Evolutionary conservation across 2,329 filamentous ascomycete genomes (phyloP).

Genomic region (Thermothelomyces thermophilus): DNA sequence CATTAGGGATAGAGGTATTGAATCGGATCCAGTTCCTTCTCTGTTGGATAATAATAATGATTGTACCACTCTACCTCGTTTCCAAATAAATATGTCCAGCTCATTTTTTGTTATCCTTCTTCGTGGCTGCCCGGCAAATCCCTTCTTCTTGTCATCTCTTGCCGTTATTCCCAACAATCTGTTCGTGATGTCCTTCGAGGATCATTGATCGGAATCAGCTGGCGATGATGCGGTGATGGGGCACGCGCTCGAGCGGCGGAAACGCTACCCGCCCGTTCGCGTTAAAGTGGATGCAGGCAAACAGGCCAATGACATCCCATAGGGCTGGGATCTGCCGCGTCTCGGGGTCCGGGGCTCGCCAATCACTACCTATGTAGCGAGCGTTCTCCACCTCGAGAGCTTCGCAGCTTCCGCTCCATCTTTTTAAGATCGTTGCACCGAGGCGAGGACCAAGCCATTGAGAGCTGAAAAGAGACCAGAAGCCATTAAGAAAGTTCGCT

Average conservation of each 20-base stretch:
- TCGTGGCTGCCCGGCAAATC: too few species aligned
- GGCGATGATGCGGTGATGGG: background rate
- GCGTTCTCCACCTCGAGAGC: background rate
- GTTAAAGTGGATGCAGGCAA: conserved; percentile 20
- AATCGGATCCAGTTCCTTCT: too few species aligned
- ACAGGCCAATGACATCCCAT: conserved; percentile 20
- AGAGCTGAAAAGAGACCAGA: background rate
- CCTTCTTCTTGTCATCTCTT: too few species aligned
- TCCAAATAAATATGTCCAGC: too few species aligned
- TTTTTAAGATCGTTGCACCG: background rate
- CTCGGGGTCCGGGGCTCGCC: background rate
- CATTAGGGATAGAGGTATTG: too few species aligned
- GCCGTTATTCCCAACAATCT: too few species aligned
- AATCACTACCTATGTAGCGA: background rate
- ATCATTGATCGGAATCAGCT: too few species aligned
- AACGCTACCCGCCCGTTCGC: conserved; percentile 4
- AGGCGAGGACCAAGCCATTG: background rate
- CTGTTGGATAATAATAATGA: background rate
- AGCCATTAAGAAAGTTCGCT: too few species aligned
- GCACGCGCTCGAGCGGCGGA: background rate
- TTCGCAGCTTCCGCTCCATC: background rate
- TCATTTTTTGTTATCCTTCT: too few species aligned
- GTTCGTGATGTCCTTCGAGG: too few species aligned
- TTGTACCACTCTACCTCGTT: background rate
- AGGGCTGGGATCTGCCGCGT: conserved; percentile 21